Evolutionary conservation across 257 asterid genomes (phyloP), one percentile per base, ranked within the genome.

Genomic region (Salvia rosmarinus): DNA sequence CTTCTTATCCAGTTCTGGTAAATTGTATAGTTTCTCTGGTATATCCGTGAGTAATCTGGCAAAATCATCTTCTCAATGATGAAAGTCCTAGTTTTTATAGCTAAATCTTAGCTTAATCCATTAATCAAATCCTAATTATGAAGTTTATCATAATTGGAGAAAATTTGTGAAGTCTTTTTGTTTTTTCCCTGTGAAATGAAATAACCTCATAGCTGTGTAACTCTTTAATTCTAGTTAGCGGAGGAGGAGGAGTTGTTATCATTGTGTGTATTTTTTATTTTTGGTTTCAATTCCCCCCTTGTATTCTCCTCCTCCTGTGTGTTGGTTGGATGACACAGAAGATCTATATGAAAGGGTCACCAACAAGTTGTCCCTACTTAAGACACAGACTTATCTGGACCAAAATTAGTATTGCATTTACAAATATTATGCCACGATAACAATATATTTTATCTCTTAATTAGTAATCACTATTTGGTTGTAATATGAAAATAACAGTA

Each of bases 111-210:
- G n/a, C 37, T 21, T 7, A 25, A 25, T 11, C 0, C 1, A 6
- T 58, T 28, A 23, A 21, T 54, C 64, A 37, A 25, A 19, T 25
- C 21, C 16, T 6, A 58, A 58, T 9, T 28, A n/a, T 58, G 44
- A 32, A 58, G 35, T 51, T 17, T 11, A 47, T 67, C 62, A n/a
- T n/a, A 39, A 20, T 50, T 63, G 21, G 21, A 55, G 57, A 23
- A 23, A 12, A 28, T 9, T 64, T 73, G 13, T 61, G 25, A 49
- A 62, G 57, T 23, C 21, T 16, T 23, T 9, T 30, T 5, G 25
- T 51, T 50, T 61, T 62, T 47, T 51, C 46, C 46, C 57, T 9
- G 43, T 16, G 35, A 39, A 64, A 25, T 54, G 44, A 73, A 43
- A 72, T 51, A 23, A 25, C 77, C 3, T 60, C 7, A 10, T 54